Evolutionary conservation across 2,329 filamentous ascomycete genomes (phyloP).

Genomic region (Penicillium nordicum): DNA sequence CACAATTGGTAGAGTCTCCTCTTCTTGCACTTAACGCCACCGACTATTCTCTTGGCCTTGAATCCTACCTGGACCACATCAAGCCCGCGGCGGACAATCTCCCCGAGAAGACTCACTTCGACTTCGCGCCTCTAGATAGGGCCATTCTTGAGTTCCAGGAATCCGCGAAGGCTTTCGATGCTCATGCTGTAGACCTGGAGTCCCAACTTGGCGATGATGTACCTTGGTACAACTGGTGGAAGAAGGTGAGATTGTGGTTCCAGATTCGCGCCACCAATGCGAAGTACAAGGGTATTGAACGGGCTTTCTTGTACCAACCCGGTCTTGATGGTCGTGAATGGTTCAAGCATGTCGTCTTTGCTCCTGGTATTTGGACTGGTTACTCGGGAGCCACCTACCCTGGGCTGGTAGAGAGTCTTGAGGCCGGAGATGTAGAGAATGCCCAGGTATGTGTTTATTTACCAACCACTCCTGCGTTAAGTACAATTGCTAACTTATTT

Average conservation of each 20-base stretch:
- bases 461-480: neutral
- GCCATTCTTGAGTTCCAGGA: constrained; percentile 50
- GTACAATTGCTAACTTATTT: constrained; percentile 5
- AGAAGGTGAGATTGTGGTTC: constrained; percentile 61
- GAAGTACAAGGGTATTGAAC: constrained; percentile 80
- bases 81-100: constrained; percentile 27
- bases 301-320: constrained; percentile 69
- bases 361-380: constrained; percentile 85
- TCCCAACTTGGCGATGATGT: constrained; percentile 53
- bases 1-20: constrained; percentile 59
- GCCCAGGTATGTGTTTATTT: constrained; percentile 48
- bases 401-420: constrained; percentile 61
- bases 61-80: constrained; percentile 39
- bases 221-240: constrained; percentile 76
- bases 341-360: constrained; percentile 96
- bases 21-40: constrained; percentile 63
- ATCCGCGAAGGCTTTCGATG: constrained; percentile 52
- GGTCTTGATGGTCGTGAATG: constrained; percentile 77
- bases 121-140: constrained; percentile 48
- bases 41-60: constrained; percentile 60
- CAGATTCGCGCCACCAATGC: constrained; percentile 67
- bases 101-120: constrained; percentile 27
- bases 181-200: constrained; percentile 46
- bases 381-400: constrained; percentile 73
- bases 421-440: constrained; percentile 47